Evolutionary conservation across 257 asterid species (phyloP), one percentile per base, ranked within the genome.

Genomic region (Scutellaria barbata): DNA sequence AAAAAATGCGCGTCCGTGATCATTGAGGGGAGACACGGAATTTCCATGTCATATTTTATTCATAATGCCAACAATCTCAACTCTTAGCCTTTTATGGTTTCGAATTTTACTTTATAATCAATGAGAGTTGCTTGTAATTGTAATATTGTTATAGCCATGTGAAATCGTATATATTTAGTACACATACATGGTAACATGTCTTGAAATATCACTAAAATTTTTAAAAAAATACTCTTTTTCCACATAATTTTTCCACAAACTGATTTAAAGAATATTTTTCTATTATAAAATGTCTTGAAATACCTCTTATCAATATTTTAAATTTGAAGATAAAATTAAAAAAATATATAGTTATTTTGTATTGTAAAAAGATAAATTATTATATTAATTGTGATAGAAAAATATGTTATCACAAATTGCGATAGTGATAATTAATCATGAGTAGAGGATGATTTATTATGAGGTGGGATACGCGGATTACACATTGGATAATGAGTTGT

Each of bases 1-100:
- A 76, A 72, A 70, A 68, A 7, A 47, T 68, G 54, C 56, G 60
- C 55, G 76, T 78, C 92, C 92, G 92, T 87, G 92, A 84, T 61
- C 56, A 74, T 74, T 65, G 79, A 84, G 67, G 73, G 42, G 48
- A 51, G 79, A 65, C 88, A 81, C 84, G 82, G 85, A 74, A 68
- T 73, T 65, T 78, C 52, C 87, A 83, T 84, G 85, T 76, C 72
- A 58, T 54, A 4, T 59, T 54, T 63, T 63, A 61, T 43, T 64
- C 18, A 37, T 13, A 68, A 41, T 63, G 76, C 71, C 48, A 53
- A 50, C 48, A 37, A 30, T 7, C 56, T 47, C 35, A 52, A 41
- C 68, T 30, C 18, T 50, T 10, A 2, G 37, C 35, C 25, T 41
- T 63, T 56, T 37, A 7, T 6, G 30, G 6, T 0, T 48, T 51